A percentile compares a stretch with the other conserved stretches of the same genome.
Conservation (phyloP, 169 alveolate genomes). For the Plasmodium falciparum region DNA sequence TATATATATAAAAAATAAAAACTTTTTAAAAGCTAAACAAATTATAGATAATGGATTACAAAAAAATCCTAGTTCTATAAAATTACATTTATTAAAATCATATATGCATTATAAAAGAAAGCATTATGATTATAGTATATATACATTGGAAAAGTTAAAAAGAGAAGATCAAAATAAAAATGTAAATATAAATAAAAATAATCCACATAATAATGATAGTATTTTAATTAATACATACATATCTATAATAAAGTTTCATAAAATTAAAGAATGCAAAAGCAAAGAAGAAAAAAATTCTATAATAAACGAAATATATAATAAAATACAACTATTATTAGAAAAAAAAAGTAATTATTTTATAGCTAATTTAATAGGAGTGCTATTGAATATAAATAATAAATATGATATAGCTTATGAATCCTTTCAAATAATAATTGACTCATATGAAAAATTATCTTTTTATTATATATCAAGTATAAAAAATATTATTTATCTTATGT, state of each 20-base stretch:
- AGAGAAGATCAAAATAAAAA: conserved; percentile 6
- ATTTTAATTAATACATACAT: conserved; percentile 38
- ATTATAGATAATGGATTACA: conserved; percentile 46
- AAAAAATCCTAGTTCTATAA: conserved; percentile 19
- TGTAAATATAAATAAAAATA: not conserved
- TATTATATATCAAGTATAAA: conserved; percentile 16
- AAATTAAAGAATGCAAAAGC: conserved; percentile 34
- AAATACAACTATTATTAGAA: conserved; percentile 13
- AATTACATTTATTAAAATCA: conserved; percentile 34
- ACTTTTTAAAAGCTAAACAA: conserved; percentile 40
- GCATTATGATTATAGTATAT: conserved; percentile 68
- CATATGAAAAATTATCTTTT: conserved; percentile 31
- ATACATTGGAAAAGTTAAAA: conserved; percentile 35
- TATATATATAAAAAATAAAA: conserved; percentile 42
- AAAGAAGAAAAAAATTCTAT: conserved; percentile 31
- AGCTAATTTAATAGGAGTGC: conserved; percentile 29
- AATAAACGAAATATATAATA: conserved; percentile 35
- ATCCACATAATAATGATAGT: not conserved
- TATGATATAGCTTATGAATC: conserved; percentile 56
- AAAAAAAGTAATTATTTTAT: conserved; percentile 41
- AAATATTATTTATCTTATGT: conserved; percentile 49
- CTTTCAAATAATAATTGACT: conserved; percentile 44
- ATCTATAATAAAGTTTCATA: conserved; percentile 44
- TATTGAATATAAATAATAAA: conserved; percentile 53
- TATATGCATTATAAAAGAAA: conserved; percentile 30